These are phyloP conservation scores for Coprinopsis strossmayeri DNA, from an alignment of 768 basidiomycete genomes.

Conservation along the genomic window DNA sequence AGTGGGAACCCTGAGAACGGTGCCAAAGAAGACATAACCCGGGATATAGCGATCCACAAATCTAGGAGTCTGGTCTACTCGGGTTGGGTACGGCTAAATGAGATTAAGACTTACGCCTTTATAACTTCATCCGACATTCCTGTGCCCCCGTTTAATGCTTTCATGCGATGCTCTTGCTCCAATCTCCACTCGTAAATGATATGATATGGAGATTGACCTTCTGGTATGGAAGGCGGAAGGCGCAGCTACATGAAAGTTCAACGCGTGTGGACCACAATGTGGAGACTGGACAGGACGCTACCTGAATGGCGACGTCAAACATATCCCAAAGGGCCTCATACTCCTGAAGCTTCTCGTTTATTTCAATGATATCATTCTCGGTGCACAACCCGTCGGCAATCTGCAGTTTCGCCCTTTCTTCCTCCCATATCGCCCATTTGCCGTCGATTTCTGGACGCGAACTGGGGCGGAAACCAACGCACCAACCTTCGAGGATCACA, in stretches of 20 bases:
- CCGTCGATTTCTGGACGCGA: slow-evolving; percentile 39
- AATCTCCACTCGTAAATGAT: slow-evolving; percentile 85
- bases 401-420: slow-evolving; percentile 29
- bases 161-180: slow-evolving; percentile 90
- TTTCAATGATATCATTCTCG: slow-evolving; percentile 48
- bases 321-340: slow-evolving; percentile 67
- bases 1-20: too few species aligned
- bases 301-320: slow-evolving; percentile 76
- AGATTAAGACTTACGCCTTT: slow-evolving; percentile 50
- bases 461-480: slow-evolving; percentile 78
- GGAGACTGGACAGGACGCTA: slow-evolving; percentile 23
- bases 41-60: slow-evolving; percentile 82
- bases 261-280: neutral
- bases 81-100: neutral
- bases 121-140: slow-evolving; percentile 81
- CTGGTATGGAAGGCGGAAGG: slow-evolving; percentile 19
- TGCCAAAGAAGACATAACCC: slow-evolving; percentile 16
- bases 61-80: slow-evolving; percentile 26
- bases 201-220: slow-evolving; percentile 27
- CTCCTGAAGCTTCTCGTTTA: slow-evolving; percentile 54
- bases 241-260: slow-evolving; percentile 20
- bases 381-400: slow-evolving; percentile 29
- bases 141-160: slow-evolving; percentile 69
- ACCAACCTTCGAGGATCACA: slow-evolving; percentile 95
- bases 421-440: slow-evolving; percentile 45